Evolutionary conservation across 345 rosid genomes (phyloP).

Genomic region (Mercurialis annua): DNA sequence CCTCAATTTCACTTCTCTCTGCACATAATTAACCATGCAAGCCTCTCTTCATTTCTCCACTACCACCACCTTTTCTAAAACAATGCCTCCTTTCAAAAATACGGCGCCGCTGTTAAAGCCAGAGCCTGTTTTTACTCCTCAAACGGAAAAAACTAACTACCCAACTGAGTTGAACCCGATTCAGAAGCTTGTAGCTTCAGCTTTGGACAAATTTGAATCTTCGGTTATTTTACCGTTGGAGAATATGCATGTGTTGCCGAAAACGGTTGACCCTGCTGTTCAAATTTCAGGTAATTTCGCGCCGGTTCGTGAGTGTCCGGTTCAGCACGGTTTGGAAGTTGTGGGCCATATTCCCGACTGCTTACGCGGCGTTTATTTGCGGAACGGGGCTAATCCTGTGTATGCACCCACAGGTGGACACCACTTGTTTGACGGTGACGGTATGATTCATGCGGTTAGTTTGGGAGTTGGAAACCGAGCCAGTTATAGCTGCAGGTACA

Average conservation of each 20-base stretch:
- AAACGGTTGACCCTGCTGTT: conserved; percentile 40
- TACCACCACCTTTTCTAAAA: conserved; percentile 23
- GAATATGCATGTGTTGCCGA: conserved; percentile 27
- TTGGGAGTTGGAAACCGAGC: conserved; percentile 39
- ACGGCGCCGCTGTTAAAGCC: not conserved
- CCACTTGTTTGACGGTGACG: conserved; percentile 85
- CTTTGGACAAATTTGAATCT: conserved; percentile 40
- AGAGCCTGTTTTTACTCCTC: not conserved
- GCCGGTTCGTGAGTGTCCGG: conserved; percentile 68
- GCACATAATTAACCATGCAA: conserved; percentile 18
- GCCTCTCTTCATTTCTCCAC: conserved; percentile 4
- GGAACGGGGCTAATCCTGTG: conserved; percentile 81
- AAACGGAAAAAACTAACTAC: not conserved
- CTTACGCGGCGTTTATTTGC: conserved; percentile 52
- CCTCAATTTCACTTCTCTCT: too few species aligned
- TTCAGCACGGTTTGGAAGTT: conserved; percentile 45
- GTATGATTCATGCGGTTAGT: conserved; percentile 76
- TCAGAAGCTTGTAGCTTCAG: conserved; percentile 35
- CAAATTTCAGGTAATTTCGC: conserved; percentile 69
- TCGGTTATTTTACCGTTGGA: conserved; percentile 30
- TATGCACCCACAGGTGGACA: conserved; percentile 53
- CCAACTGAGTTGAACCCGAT: conserved; percentile 31
- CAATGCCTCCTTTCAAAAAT: not conserved
- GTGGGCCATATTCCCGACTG: conserved; percentile 51
- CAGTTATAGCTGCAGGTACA: conserved; percentile 61